Base-by-base conservation (phyloP, 208 protist species). In the Leishmania mexicana region DNA sequence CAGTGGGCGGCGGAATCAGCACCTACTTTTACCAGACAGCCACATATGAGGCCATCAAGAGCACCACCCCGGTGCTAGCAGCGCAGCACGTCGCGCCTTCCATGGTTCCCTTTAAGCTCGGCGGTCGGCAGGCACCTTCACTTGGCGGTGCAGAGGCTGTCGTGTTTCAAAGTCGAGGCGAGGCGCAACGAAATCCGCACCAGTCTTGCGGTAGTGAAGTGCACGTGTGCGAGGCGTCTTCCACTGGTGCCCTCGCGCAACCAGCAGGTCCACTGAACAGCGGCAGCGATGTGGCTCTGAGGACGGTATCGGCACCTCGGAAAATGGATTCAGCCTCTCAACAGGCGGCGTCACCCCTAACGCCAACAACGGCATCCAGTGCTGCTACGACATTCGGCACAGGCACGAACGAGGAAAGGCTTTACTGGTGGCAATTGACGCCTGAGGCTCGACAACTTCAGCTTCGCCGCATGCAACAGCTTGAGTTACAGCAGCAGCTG, bases 41-140 rank as follows among this genome's bases (percentile, higher is more conserved):
- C 6, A 96, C 92, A 40, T 96, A 96, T 70, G 86, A 92, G 49
- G 92, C 90, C 7, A 96, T 96, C 81, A 89, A 91, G 79, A 91
- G 76, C 67, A 84, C 88, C 2, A 86, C 74, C 1, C 84, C 83
- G 38, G 81, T 87, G 40, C 65, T 87, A 5, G 72, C 75, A 13
- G 83, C 80, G n/a, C 82, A 85, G 60, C 85, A 87, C 65, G 54
- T 91, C 62, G 85, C 78, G 8, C 88, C 88, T 0, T 70, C 79
- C 7, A 11, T 70, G 40, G 81, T 75, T 57, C 81, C 77, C 31
- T 70, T 81, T 57, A 72, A 74, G 40, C 73, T 85, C 15, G 80
- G 75, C 13, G 73, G 70, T 28, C 31, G 72, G 57, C 24, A 35
- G 35, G 1, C 31, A 10, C 51, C 51, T 21, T 38, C 51, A 62